These are phyloP conservation scores for Suillus alpinus DNA, from an alignment of 768 basidiomycete species.

Conservation along the genomic window DNA sequence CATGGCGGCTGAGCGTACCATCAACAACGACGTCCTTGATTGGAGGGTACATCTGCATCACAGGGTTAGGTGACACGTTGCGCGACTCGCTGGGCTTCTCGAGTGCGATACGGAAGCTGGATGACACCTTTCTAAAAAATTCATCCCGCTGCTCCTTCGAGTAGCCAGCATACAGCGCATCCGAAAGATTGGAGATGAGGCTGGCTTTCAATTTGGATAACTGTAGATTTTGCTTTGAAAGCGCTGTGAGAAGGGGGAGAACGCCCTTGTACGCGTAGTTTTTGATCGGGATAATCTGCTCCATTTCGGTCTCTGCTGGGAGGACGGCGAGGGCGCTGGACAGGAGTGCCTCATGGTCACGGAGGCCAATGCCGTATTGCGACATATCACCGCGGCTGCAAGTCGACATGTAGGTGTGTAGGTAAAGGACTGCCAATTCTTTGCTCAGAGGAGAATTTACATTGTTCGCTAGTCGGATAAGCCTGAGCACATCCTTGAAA, in stretches of 20 bases:
- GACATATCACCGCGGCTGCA: constrained; percentile 26
- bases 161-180: constrained; percentile 21
- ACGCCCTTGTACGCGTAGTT: constrained; percentile 38
- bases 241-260: constrained; percentile 40
- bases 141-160: constrained; percentile 19
- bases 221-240: constrained; percentile 31
- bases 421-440: constrained; percentile 34
- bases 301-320: constrained; percentile 15
- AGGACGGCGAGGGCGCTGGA: constrained; percentile 35
- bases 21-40: constrained; percentile 21
- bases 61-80: neutral
- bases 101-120: constrained; percentile 1
- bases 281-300: constrained; percentile 14
- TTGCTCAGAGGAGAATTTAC: neutral
- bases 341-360: constrained; percentile 47
- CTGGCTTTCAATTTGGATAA: constrained; percentile 26
- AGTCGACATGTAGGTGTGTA: constrained; percentile 46
- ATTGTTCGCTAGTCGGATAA: constrained; percentile 13
- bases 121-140: constrained; percentile 18
- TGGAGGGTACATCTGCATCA: constrained; percentile 11
- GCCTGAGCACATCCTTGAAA: constrained; percentile 29
- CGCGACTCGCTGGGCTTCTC: neutral
- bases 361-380: constrained; percentile 26
- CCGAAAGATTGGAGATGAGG: constrained; percentile 17
- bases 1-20: constrained; percentile 21